Evolutionary conservation across 1,139 yeast species (phyloP).

Genomic region (Kodamaea ohmeri): DNA sequence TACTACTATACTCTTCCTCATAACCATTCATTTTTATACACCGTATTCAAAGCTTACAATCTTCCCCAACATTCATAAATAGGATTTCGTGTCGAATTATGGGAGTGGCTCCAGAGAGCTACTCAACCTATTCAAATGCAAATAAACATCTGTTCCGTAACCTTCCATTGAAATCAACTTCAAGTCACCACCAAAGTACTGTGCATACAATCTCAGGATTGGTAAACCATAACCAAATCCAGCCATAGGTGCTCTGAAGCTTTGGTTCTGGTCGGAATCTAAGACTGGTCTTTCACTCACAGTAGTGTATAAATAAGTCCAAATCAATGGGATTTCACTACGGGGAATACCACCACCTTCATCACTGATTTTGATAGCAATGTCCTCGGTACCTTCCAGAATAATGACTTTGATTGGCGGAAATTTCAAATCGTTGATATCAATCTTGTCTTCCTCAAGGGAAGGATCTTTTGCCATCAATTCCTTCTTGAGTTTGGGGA

Average conservation of each 20-base stretch:
- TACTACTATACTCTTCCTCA: background rate
- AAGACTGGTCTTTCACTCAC: slow-evolving; percentile 71
- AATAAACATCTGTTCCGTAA: slow-evolving; percentile 88
- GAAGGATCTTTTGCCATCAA: slow-evolving; percentile 44
- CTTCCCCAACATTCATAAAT: background rate
- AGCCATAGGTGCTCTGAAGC: slow-evolving; percentile 88
- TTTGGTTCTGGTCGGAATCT: slow-evolving; percentile 57
- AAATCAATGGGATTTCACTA: slow-evolving; percentile 76
- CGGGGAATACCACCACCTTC: slow-evolving; percentile 95
- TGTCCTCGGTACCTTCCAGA: slow-evolving; percentile 89
- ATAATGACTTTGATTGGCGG: slow-evolving; percentile 87
- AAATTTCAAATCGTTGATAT: slow-evolving; percentile 63
- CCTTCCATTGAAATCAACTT: slow-evolving; percentile 90
- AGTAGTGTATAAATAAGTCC: slow-evolving; percentile 91
- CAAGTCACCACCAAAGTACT: slow-evolving; percentile 89
- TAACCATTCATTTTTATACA: background rate
- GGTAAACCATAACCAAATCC: slow-evolving; percentile 94
- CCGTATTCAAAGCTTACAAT: background rate
- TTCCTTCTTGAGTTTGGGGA: slow-evolving; percentile 41
- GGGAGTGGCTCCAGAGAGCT: slow-evolving; percentile 49
- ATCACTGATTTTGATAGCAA: slow-evolving; percentile 88
- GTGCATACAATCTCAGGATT: slow-evolving; percentile 78
- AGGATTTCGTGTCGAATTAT: too few relatives aligned
- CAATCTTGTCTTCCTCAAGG: slow-evolving; percentile 40
- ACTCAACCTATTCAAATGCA: slow-evolving; percentile 66